Base-by-base conservation (phyloP, 2,329 filamentous ascomycete species). In the Lasiodiplodia sp. region DNA sequence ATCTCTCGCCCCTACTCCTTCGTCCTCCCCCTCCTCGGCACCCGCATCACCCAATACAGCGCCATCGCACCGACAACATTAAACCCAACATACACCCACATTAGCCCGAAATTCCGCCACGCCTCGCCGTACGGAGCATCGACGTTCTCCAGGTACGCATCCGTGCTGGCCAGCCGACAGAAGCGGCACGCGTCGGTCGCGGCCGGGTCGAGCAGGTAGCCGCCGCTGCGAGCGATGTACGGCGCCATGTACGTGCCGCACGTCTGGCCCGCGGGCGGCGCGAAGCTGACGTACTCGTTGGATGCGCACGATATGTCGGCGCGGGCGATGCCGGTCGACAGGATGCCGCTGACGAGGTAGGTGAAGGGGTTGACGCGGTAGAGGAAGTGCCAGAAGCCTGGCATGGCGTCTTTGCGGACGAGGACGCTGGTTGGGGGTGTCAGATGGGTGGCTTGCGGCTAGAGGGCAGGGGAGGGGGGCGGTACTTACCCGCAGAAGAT, bases 341-440 rank as follows among this genome's bases (percentile, higher is more conserved):
- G 78, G 79, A 95, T 88, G n/a, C 88, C 91, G 10, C 85, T 85
- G 21, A 94, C 87, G 6, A 93, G 81, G 76, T 96, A 96, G 0
- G 90, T 93, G 72, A 96, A 90, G 0, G 93, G 92, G 0, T 89
- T 92, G 57, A 92, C 81, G 47, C 89, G 86, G 78, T 93, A 93
- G 88, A 93, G 91, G 82, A 92, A 92, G 71, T 88, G 87, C 90
- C 91, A 93, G 83, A 93, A 92, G 3, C 86, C 82, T 0, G 91
- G 90, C 23, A 93, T 84, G 2, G 80, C 78, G 11, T 80, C 78
- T 0, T 89, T 88, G 6, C 81, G 81, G 51, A 88, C 88, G 70
- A 94, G 84, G 60, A 94, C 89, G 82, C 89, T 82, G 69, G 79
- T 78, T 69, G 25, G 11, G 44, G 8, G 21, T 66, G 28, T 28